Evolutionary conservation across 2,329 filamentous ascomycete genomes (phyloP).

Genomic region (Penicillium sp.): DNA sequence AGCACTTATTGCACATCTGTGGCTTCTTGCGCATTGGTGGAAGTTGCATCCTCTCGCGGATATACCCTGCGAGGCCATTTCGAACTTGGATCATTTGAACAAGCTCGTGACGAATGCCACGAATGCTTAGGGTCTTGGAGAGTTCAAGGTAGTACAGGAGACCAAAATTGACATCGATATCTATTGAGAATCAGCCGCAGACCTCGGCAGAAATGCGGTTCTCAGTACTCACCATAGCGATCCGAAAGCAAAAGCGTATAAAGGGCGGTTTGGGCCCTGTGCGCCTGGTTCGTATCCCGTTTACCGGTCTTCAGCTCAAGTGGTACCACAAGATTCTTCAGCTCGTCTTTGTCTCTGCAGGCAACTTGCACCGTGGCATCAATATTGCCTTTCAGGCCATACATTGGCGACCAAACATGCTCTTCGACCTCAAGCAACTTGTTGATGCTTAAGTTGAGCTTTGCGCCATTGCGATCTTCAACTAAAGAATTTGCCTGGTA

Average conservation of each 20-base stretch:
- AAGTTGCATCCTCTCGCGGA: constrained; percentile 78
- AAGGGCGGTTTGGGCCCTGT: constrained; percentile 90
- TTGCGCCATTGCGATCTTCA: constrained; percentile 75
- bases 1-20: constrained; percentile 81
- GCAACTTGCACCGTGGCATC: constrained; percentile 92
- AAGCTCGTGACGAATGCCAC: constrained; percentile 81
- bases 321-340: constrained; percentile 76
- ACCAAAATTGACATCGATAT: constrained; percentile 86
- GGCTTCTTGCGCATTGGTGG: constrained; percentile 84
- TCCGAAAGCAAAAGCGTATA: constrained; percentile 93
- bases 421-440: constrained; percentile 97
- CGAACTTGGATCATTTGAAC: constrained; percentile 96
- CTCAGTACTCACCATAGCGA: constrained; percentile 64
- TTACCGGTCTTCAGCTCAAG: constrained; percentile 96
- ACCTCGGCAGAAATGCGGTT: not conserved
- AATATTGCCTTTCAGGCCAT: constrained; percentile 95
- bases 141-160: constrained; percentile 95
- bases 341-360: constrained; percentile 69
- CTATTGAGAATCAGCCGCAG: constrained; percentile 42
- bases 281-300: constrained; percentile 72
- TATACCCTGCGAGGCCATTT: constrained; percentile 82
- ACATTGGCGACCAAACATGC: constrained; percentile 97
- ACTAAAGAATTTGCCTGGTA: constrained; percentile 67
- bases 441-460: constrained; percentile 79
- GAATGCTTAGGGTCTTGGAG: constrained; percentile 81